Base-by-base conservation (phyloP, 1,284 basidiomycete genomes). In the Microbotryum scabiosae region DNA sequence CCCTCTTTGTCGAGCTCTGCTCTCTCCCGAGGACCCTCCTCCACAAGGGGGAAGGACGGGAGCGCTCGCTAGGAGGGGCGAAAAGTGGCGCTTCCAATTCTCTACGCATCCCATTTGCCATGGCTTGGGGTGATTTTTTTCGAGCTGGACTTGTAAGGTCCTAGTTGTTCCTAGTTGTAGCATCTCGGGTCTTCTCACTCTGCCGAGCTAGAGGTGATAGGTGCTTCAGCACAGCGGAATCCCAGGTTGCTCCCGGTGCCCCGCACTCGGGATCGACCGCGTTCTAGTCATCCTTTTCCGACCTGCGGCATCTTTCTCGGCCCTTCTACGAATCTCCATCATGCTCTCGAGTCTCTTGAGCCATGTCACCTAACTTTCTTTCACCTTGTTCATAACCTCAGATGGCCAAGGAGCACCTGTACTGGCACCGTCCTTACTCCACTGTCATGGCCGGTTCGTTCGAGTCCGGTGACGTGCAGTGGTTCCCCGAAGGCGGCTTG, bases 351-450 rank as follows among this genome's bases (percentile, higher is more conserved):
- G 14, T 12, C 9, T 41, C 36, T 18, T 41, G 36, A 41, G 36
- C 36, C 12, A 41, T 41, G 4, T 12, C 36, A 47, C 49, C 49
- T 61, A 52, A 57, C 54, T 14, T 8, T 14, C 23, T n/a, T 23
- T 51, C 44, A 10, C 30, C 26, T 14, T 7, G 26, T n/a, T 12
- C 16, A 5, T 18, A 5, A 12, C 3, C 28, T 44, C 70, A 94
- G 85, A 81, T 84, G 72, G 94, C 93, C 2, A 81, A 81, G 63
- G 84, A 91, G 69, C 84, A 82, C 30, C 79, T 98, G 41, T 79
- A 88, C 76, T 98, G 94, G 93, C 86, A 92, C 75, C 82, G 85
- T 36, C 89, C 89, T 36, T 98, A 97, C 82, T 81, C 85, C 68
- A 93, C 86, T 28, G 91, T 97, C 60, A 79, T 85, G 69, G 80